Evolutionary conservation across 1,284 basidiomycete genomes (phyloP).

Genomic region (Puccinia polysora): DNA sequence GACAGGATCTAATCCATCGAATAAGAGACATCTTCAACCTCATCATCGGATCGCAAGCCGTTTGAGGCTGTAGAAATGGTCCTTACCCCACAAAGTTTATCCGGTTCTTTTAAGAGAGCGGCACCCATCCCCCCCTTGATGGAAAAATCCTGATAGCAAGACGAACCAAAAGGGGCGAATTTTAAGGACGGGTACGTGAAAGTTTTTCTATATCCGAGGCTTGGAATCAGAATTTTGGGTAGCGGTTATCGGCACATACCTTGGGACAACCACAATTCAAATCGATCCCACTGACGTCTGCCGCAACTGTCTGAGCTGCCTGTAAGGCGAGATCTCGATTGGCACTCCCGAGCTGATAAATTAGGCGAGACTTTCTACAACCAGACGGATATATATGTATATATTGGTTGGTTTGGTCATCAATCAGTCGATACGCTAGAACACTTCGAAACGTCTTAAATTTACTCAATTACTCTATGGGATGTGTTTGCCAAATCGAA

Average conservation of each 20-base stretch:
- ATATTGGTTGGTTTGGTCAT: too few relatives aligned
- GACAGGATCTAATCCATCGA: slow-evolving; percentile 78
- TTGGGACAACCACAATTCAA: slow-evolving; percentile 70
- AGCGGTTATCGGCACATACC: slow-evolving; percentile 23
- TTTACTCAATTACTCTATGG: slow-evolving; percentile 68
- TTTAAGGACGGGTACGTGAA: too few relatives aligned
- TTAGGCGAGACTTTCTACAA: slow-evolving; percentile 48
- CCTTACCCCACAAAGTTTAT: slow-evolving; percentile 65
- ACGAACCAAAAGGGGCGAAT: neutral
- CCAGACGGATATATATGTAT: too few relatives aligned
- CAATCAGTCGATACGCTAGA: neutral
- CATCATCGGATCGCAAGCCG: too few relatives aligned
- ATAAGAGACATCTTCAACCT: too few relatives aligned
- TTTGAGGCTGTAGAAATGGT: too few relatives aligned
- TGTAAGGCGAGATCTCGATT: slow-evolving; percentile 83
- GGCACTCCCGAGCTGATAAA: slow-evolving; percentile 79
- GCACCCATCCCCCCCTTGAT: slow-evolving; percentile 95
- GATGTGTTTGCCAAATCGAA: slow-evolving; percentile 87
- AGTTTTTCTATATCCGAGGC: too few relatives aligned
- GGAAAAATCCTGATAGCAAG: slow-evolving; percentile 92
- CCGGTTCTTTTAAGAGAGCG: slow-evolving; percentile 83
- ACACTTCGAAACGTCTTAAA: slow-evolving; percentile 65
- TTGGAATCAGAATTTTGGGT: neutral
- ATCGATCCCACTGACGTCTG: slow-evolving; percentile 89
- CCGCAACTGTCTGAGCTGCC: slow-evolving; percentile 77